phyloP scores from a whole-genome alignment of 2,329 filamentous ascomycete species.

The Phialemoniopsis sp. region DNA sequence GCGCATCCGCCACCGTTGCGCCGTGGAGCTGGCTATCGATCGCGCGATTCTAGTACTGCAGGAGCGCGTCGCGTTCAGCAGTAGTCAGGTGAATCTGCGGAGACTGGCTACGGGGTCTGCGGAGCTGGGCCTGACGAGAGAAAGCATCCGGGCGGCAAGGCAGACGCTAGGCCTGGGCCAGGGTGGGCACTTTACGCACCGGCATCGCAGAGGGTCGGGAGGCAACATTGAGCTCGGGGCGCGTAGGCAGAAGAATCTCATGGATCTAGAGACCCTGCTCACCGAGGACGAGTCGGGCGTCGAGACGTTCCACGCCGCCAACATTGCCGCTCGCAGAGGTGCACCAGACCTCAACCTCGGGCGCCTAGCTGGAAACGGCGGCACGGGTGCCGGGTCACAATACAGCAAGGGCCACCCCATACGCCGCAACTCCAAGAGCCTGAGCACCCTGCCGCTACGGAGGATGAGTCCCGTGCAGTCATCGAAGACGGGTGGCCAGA shows the following conservation, averaged over 20 bases:
- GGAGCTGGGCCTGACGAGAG: constrained; percentile 14
- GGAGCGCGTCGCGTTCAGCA: constrained; percentile 64
- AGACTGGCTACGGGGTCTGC: constrained; percentile 32
- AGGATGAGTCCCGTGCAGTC: too few relatives aligned
- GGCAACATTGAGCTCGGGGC: constrained; percentile 39
- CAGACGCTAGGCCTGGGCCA: too few relatives aligned
- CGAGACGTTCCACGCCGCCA: not conserved
- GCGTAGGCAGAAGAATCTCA: constrained; percentile 21
- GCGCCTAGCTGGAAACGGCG: constrained; percentile 37
- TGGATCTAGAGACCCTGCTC: constrained; percentile 27
- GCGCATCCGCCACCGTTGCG: constrained; percentile 80
- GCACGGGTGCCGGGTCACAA: too few relatives aligned
- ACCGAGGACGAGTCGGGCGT: constrained; percentile 29
- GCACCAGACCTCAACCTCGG: constrained; percentile 32
- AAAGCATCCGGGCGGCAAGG: too few relatives aligned
- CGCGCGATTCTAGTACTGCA: constrained; percentile 66
- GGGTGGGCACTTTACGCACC: constrained; percentile 10
- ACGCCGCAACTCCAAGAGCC: too few relatives aligned
- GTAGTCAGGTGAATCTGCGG: constrained; percentile 58
- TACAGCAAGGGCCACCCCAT: too few relatives aligned
- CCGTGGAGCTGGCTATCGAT: constrained; percentile 83
- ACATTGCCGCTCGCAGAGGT: constrained; percentile 8
- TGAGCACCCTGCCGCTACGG: too few relatives aligned
- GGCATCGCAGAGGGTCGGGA: constrained; percentile 44
- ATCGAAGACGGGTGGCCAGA: too few relatives aligned